Conservation (phyloP, 1,139 yeast genomes). For the Groenewaldozyma sp. region DNA sequence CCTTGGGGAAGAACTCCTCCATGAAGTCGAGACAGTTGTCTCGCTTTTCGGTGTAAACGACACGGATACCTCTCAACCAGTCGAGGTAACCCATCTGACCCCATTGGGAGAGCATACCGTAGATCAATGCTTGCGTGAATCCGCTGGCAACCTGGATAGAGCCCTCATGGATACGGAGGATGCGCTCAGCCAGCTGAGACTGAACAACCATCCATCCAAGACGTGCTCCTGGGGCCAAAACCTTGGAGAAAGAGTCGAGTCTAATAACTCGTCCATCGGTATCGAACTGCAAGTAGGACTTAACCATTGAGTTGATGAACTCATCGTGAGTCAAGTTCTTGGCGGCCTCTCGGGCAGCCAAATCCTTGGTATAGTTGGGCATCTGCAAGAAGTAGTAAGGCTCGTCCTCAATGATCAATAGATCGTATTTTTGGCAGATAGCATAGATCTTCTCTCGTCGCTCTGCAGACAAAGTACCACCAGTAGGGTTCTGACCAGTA, state of each 20-base stretch:
- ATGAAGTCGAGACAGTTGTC: constrained; percentile 70
- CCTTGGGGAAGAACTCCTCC: constrained; percentile 48
- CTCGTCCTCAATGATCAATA: constrained; percentile 80
- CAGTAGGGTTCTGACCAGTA: constrained; percentile 95
- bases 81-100: constrained; percentile 70
- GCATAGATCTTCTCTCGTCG: constrained; percentile 66
- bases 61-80: constrained; percentile 82
- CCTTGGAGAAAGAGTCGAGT: constrained; percentile 86
- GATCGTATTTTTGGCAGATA: constrained; percentile 68
- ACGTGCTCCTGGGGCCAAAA: constrained; percentile 86
- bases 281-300: constrained; percentile 72
- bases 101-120: constrained; percentile 59
- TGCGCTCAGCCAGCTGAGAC: constrained; percentile 53
- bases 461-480: constrained; percentile 61
- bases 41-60: constrained; percentile 70
- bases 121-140: constrained; percentile 60
- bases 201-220: constrained; percentile 89
- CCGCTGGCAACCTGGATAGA: constrained; percentile 79
- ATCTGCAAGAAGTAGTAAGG: constrained; percentile 91
- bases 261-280: constrained; percentile 85
- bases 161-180: constrained; percentile 69
- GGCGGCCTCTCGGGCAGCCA: constrained; percentile 19
- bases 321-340: constrained; percentile 32
- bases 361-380: constrained; percentile 45
- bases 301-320: constrained; percentile 60